These are phyloP conservation scores for Boeremia exigua DNA, from an alignment of 2,329 filamentous ascomycete species.

Conservation along the genomic window DNA sequence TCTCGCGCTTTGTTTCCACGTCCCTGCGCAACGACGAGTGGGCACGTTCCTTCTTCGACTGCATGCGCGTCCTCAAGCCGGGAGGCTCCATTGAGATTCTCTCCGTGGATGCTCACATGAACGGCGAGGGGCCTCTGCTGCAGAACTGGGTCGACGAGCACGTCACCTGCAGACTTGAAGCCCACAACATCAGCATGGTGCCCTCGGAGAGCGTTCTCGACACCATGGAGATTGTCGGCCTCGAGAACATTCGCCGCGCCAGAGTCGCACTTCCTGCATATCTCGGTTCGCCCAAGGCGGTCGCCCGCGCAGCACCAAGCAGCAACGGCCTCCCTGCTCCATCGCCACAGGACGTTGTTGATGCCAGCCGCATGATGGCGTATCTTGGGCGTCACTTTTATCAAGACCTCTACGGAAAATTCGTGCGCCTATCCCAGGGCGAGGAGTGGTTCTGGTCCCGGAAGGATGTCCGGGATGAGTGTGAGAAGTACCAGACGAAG, in stretches of 20 bases:
- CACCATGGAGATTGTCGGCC: conserved; percentile 37
- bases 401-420: conserved; percentile 31
- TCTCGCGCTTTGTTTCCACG: conserved; percentile 33
- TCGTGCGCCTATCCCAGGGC: conserved; percentile 23
- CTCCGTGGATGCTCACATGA: conserved; percentile 34
- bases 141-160: conserved; percentile 34
- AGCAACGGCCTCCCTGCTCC: conserved; percentile 15
- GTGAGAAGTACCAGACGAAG: conserved; percentile 33
- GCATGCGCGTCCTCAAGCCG: conserved; percentile 36
- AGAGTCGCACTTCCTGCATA: conserved; percentile 33
- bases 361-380: conserved; percentile 35
- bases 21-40: conserved; percentile 35
- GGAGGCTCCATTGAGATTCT: conserved; percentile 37
- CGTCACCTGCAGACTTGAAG: conserved; percentile 29
- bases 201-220: conserved; percentile 36
- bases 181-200: conserved; percentile 29
- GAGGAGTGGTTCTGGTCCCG: conserved; percentile 38
- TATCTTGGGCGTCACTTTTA: conserved; percentile 36
- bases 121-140: conserved; percentile 29
- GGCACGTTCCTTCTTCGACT: conserved; percentile 38
- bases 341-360: conserved; percentile 28
- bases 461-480: conserved; percentile 31
- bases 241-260: conserved; percentile 36
- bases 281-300: conserved; percentile 14
- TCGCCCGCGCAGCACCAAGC: conserved; percentile 13